Conservation (phyloP, 2,329 filamentous ascomycete genomes). For the Diaporthe longicolla region DNA sequence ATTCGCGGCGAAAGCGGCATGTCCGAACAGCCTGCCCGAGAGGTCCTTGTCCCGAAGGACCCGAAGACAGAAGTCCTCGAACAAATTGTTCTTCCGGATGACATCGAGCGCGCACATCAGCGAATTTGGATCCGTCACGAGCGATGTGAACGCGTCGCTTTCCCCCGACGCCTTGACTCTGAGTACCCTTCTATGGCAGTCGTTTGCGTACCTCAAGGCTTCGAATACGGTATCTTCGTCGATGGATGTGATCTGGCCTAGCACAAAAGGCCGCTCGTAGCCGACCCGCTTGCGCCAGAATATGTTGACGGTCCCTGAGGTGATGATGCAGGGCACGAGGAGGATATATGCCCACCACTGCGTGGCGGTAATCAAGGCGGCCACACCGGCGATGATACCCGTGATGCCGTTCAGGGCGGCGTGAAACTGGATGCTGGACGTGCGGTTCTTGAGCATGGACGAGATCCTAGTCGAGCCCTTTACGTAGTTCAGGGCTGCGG, state of each 20-base stretch:
- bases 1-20: slow-evolving; percentile 2
- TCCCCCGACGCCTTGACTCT: slow-evolving; percentile 27
- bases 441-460: slow-evolving; percentile 53
- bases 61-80: slow-evolving; percentile 47
- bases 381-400: slow-evolving; percentile 63
- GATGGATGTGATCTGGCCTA: slow-evolving; percentile 40
- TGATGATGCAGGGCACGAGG: slow-evolving; percentile 63
- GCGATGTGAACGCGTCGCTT: slow-evolving; percentile 37
- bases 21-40: slow-evolving; percentile 23
- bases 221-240: slow-evolving; percentile 46
- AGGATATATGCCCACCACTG: slow-evolving; percentile 68
- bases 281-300: slow-evolving; percentile 63
- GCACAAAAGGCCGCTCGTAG: slow-evolving; percentile 57
- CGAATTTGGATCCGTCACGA: slow-evolving; percentile 44
- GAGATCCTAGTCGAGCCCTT: slow-evolving; percentile 46
- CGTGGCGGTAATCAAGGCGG: slow-evolving; percentile 64
- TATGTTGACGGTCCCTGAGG: slow-evolving; percentile 61
- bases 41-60: slow-evolving; percentile 33
- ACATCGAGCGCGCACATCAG: slow-evolving; percentile 45
- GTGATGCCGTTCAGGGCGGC: slow-evolving; percentile 60
- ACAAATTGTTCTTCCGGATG: slow-evolving; percentile 45
- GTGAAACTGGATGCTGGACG: slow-evolving; percentile 60
- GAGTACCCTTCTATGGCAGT: slow-evolving; percentile 36
- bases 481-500: slow-evolving; percentile 47
- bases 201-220: slow-evolving; percentile 48